These are phyloP conservation scores for Eucalyptus virginea DNA, from an alignment of 345 rosid species.

Conservation along the genomic window DNA sequence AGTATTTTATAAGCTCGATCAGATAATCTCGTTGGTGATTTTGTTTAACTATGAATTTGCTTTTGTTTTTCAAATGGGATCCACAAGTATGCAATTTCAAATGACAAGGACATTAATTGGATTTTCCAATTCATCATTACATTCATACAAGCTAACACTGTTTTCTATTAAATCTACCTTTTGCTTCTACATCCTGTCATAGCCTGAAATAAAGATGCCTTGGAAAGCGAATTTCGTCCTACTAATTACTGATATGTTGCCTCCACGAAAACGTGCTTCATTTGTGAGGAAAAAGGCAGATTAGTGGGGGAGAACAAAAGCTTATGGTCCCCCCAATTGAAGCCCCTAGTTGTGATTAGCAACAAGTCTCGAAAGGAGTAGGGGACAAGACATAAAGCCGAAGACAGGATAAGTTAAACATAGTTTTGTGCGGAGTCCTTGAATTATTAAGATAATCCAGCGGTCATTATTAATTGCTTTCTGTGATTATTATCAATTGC, in stretches of 20 bases:
- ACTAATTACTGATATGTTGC: neutral
- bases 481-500: neutral
- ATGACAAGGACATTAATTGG: neutral
- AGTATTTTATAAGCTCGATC: rapidly evolving
- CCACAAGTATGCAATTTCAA: neutral
- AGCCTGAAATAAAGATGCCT: neutral
- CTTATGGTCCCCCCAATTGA: neutral
- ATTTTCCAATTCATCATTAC: neutral
- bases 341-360: neutral
- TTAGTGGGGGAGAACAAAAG: neutral
- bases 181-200: neutral
- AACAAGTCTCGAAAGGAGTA: neutral
- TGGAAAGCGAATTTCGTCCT: neutral
- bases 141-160: neutral
- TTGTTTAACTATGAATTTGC: neutral
- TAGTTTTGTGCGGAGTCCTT: neutral
- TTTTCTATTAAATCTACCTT: neutral
- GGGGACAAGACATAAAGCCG: neutral
- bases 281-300: neutral
- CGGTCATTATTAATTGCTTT: neutral
- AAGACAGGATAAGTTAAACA: neutral
- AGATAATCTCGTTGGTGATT: neutral
- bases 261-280: neutral
- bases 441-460: neutral
- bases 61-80: neutral